Base-by-base conservation (phyloP, 192 early-diverging fungal species). In the Gamsiella multidivaricata region DNA sequence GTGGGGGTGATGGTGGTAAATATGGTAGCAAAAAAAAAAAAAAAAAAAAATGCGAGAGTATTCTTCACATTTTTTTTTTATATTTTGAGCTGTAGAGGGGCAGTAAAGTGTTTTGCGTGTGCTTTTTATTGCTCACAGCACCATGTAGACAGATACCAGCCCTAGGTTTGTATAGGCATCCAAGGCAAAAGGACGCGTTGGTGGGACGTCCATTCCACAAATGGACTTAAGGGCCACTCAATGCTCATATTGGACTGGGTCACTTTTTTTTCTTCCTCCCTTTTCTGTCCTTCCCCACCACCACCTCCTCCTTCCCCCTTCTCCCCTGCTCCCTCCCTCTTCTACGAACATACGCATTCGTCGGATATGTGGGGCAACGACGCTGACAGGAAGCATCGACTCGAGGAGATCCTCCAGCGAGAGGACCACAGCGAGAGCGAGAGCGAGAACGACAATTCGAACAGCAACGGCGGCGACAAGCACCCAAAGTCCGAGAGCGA, bases 381-480 rank as follows among this genome's bases (percentile, higher is more conserved):
- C 7, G 59, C 74, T 26, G 74, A 78, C 52, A 42, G 74, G 46
- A 78, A 78, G 61, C 74, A 78, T 58, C 65, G 74, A 5, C 68
- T 81, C 25, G 71, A 81, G 55, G 71, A 69, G 63, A 76, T 76
- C 61, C 66, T 72, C 43, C 61, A 70, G 54, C 68, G 65, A 28
- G 82, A 75, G 41, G 58, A 79, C 31, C 22, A 65, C 33, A 28
- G 23, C 25, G 79, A 83, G 17, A 61, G 46, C 51, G 82, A 87
- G 34, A 56, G 55, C 26, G 80, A 82, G 28, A 65, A 68, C 26
- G 73, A 62, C 22, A 31, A 26, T 23, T 25, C 20, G 3, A 18
- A 29, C 43, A 53, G 62, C 23, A 56, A 7, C 15, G 32, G 62
- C 23, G 28, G 26, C 15, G 62, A 47, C 3, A 36, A 49, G 39